A percentile compares a stretch with the other conserved stretches of the same genome.
Conservation (phyloP, 106 monocot species). For the Dendrobium huoshanense region DNA sequence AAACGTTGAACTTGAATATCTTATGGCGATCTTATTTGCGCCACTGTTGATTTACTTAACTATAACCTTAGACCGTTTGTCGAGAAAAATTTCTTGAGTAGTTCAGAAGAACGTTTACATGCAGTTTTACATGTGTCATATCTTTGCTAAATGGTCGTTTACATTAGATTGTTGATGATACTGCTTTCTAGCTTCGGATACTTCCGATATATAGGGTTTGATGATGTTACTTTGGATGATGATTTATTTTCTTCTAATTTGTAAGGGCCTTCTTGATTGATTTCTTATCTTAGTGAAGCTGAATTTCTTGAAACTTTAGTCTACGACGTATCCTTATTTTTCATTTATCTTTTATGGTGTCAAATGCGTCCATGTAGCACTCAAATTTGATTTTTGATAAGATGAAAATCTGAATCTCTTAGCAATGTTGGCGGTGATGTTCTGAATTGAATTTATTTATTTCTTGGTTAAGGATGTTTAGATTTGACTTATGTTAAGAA, state of each 20-base stretch:
- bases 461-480: neutral
- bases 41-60: neutral
- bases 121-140: neutral
- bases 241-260: too few relatives aligned
- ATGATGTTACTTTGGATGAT: too few relatives aligned
- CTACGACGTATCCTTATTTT: too few relatives aligned
- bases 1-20: neutral
- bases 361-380: neutral
- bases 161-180: too few relatives aligned
- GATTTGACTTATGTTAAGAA: too few relatives aligned
- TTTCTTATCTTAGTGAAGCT: too few relatives aligned
- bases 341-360: neutral
- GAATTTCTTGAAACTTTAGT: too few relatives aligned
- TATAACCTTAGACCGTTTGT: neutral
- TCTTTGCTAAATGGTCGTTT: neutral
- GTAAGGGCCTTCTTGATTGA: too few relatives aligned
- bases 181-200: too few relatives aligned
- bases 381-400: too few relatives aligned
- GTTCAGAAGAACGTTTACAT: neutral
- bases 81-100: neutral
- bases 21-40: neutral
- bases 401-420: too few relatives aligned
- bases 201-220: too few relatives aligned
- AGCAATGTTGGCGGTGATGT: neutral
- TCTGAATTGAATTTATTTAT: neutral